Base-by-base conservation (phyloP, 768 basidiomycete species). In the Mycena galericulata region DNA sequence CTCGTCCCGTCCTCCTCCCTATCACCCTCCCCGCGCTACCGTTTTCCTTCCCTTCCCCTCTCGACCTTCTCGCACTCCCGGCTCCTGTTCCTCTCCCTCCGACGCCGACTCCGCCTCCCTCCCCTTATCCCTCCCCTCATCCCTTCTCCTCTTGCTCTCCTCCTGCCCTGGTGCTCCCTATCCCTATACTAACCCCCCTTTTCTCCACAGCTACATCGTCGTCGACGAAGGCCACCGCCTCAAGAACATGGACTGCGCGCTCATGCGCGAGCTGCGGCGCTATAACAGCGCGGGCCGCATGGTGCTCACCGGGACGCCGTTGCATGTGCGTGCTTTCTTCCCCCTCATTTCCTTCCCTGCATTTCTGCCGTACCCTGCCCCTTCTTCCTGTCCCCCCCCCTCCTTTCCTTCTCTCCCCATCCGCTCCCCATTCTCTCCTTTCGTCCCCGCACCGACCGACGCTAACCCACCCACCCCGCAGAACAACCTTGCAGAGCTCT, bases 181-280 rank as follows among this genome's bases (percentile, higher is more conserved):
- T 20, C 56, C 62, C 43, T 34, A 49, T 79, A 82, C 62, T 63
- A 8, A 50, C 51, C 20, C 36, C n/a, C n/a, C 11, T 22, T 36
- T 4, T 29, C 0, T 36, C 29, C n/a, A 92, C 92, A 90, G 93
- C 27, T 98, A 97, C 76, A 95, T 99, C 76, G 94, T 99, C 66
- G 97, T 99, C 3, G 95, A 97, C 76, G 95, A 97, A 79, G 95
- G 97, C 0, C 98, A 99, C 79, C 85, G 97, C 26, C 79, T 99
- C 76, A 99, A 99, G 84, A 99, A 99, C 74, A 84, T 97, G 65
- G 89, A 98, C 74, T 96, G 95, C 79, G 92, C 89, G 81, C 87
- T 98, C 18, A 94, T 98, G 79, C 86, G 86, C 65, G 95, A 97
- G 78, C 92, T 99, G 72, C 97, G 96, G 81, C 89, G 89, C 73